Percentiles rank a stretch among this genome's conserved stretches.
Conservation (phyloP, 2,329 filamentous ascomycete genomes). For the Pseudogymnoascus sp. region DNA sequence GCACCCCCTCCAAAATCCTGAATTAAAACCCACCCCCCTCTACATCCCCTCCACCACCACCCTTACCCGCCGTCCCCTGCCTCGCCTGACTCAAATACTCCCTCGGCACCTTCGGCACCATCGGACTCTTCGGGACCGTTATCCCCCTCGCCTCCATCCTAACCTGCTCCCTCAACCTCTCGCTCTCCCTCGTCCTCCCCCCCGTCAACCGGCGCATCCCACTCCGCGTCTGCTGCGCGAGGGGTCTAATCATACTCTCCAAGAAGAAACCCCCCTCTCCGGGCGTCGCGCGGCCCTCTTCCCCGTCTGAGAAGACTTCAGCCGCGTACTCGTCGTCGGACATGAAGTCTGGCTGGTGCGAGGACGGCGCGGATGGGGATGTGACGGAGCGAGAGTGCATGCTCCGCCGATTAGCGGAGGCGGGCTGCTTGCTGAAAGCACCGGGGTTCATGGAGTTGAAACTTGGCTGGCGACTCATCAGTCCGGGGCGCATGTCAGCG, state of each 20-base stretch:
- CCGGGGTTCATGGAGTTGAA: slow-evolving; percentile 54
- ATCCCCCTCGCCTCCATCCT: slow-evolving; percentile 23
- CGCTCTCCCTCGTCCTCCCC: slow-evolving; percentile 31
- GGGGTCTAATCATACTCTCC: slow-evolving; percentile 53
- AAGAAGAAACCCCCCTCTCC: slow-evolving; percentile 38
- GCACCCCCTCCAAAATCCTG: not conserved
- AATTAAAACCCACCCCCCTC: not conserved
- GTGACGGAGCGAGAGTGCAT: slow-evolving; percentile 79
- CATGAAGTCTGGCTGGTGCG: slow-evolving; percentile 48
- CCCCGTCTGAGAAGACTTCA: slow-evolving; percentile 71
- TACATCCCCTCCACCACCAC: not conserved
- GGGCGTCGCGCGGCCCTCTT: slow-evolving; percentile 36
- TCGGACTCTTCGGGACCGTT: slow-evolving; percentile 25
- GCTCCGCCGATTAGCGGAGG: slow-evolving; percentile 47
- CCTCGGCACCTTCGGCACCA: slow-evolving; percentile 27
- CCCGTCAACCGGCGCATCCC: slow-evolving; percentile 56
- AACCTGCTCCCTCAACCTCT: slow-evolving; percentile 24
- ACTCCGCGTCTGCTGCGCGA: slow-evolving; percentile 47
- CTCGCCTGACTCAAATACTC: slow-evolving; percentile 18
- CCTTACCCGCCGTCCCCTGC: not conserved
- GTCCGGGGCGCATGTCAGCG: slow-evolving; percentile 57
- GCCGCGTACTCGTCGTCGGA: slow-evolving; percentile 70
- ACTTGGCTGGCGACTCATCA: slow-evolving; percentile 51
- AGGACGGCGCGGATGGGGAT: slow-evolving; percentile 57
- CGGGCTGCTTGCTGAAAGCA: slow-evolving; percentile 40